Evolutionary conservation across 1,284 basidiomycete genomes (phyloP).

Genomic region (Ceratobasidium theobromae): DNA sequence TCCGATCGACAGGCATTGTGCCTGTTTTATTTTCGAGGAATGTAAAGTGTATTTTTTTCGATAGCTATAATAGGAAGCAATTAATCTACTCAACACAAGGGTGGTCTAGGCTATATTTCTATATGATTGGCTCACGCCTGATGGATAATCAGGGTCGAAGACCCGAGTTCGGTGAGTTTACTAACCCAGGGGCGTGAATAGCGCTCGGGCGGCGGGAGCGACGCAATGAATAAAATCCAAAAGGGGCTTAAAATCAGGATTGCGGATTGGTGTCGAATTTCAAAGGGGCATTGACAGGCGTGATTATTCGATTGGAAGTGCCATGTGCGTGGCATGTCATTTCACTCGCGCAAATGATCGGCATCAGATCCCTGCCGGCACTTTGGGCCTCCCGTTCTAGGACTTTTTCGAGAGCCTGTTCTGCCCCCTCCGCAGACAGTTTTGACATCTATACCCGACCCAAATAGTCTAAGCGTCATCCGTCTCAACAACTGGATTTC

Average conservation of each 20-base stretch:
- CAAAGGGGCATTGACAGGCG: conserved; percentile 9
- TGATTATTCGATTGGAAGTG: conserved; percentile 21
- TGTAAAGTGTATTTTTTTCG: not conserved
- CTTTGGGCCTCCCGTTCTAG: conserved; percentile 18
- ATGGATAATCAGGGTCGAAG: not conserved
- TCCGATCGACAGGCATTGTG: not conserved
- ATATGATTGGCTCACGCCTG: not conserved
- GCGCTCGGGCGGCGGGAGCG: not conserved
- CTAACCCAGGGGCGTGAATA: not conserved
- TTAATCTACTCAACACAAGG: conserved; percentile 3
- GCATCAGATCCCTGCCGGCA: conserved; percentile 23
- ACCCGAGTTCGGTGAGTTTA: not conserved
- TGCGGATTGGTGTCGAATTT: conserved; percentile 2
- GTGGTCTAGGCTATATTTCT: not conserved
- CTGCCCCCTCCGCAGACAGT: not conserved
- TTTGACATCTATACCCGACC: conserved; percentile 10
- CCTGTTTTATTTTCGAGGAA: not conserved
- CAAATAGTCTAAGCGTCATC: conserved; percentile 12
- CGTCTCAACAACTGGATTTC: not conserved
- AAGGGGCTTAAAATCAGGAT: conserved; percentile 1
- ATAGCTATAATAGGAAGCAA: not conserved
- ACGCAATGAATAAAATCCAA: not conserved
- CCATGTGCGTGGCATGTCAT: conserved; percentile 28
- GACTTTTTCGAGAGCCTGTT: not conserved
- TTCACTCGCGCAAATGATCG: conserved; percentile 19